Percentiles rank a stretch among this genome's conserved stretches.
phyloP scores from a whole-genome alignment of 164 flowering plant genomes.

The Stephania japonica region DNA sequence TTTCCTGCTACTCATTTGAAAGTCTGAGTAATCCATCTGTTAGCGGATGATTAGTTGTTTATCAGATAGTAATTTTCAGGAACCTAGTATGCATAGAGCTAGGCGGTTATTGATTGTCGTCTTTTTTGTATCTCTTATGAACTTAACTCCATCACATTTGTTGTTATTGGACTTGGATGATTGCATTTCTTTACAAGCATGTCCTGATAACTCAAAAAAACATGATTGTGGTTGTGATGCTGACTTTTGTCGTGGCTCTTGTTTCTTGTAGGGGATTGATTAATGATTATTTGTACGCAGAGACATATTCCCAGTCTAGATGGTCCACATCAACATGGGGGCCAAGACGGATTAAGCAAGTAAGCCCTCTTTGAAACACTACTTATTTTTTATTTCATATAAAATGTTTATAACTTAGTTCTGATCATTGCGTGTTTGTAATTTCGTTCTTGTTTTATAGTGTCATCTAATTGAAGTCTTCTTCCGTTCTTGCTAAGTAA shows the following conservation, averaged over 20 bases:
- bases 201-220: background rate
- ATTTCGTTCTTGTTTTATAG: background rate
- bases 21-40: too few relatives aligned
- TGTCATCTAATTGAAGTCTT: background rate
- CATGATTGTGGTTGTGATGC: too few relatives aligned
- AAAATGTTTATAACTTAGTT: background rate
- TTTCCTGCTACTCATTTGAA: background rate
- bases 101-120: background rate
- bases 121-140: background rate
- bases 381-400: background rate
- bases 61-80: background rate
- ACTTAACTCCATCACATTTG: background rate
- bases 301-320: constrained; percentile 73
- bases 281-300: constrained; percentile 78
- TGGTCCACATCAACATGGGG: constrained; percentile 86
- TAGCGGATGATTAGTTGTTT: background rate
- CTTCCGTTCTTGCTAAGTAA: background rate
- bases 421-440: background rate
- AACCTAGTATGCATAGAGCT: background rate
- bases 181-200: background rate
- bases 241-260: constrained; percentile 2
- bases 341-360: constrained; percentile 78
- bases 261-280: constrained; percentile 56
- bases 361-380: constrained; percentile 25
- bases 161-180: background rate